phyloP scores from a whole-genome alignment of 1,284 basidiomycete species.

The Leccinum angustisporum region DNA sequence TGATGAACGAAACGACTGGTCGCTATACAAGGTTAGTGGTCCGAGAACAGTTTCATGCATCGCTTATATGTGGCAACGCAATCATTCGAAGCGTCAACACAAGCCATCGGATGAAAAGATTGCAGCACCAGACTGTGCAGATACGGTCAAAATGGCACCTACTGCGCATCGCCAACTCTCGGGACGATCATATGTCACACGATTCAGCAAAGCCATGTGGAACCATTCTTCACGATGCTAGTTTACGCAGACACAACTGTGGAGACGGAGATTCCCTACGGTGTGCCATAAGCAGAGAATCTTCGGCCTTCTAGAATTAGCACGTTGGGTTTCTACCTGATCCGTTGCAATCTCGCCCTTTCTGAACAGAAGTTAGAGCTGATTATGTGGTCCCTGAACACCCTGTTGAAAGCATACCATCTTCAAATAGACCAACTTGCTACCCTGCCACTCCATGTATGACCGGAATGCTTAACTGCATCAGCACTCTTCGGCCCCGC shows the following conservation, averaged over 20 bases:
- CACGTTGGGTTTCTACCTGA: not conserved
- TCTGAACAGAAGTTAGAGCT: not conserved
- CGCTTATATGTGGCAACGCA: not conserved
- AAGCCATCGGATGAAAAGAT: not conserved
- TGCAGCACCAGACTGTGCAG: not conserved
- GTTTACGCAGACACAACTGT: not conserved
- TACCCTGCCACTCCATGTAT: constrained; percentile 39
- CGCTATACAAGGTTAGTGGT: not conserved
- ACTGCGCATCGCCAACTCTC: not conserved
- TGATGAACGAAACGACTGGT: not conserved
- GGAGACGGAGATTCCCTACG: not conserved
- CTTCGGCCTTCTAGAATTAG: not conserved
- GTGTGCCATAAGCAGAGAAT: not conserved
- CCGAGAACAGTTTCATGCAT: not conserved
- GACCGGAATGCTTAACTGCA: constrained; percentile 48
- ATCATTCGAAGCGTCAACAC: not conserved
- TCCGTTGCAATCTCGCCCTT: not conserved
- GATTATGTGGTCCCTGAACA: not conserved
- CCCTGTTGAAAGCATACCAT: constrained; percentile 2
- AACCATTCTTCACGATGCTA: not conserved
- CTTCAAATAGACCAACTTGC: not conserved
- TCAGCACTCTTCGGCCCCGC: constrained; percentile 49
- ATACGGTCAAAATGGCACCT: not conserved
- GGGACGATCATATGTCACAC: not conserved
- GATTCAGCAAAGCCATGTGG: not conserved